phyloP scores from a whole-genome alignment of 164 flowering plant species.

The Magnolia kwangsiensis region DNA sequence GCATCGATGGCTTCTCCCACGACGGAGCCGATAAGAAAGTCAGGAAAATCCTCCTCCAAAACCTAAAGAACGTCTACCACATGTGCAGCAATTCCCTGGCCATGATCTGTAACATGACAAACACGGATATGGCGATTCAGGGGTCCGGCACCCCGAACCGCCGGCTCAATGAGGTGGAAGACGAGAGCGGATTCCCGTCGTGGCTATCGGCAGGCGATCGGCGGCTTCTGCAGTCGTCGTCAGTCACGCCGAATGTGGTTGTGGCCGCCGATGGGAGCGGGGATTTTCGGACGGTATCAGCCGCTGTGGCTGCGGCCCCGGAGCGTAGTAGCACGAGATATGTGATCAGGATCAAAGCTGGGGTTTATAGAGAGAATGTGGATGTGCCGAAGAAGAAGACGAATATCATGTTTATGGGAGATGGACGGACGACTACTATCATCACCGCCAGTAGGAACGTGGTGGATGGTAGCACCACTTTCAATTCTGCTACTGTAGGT shows the following conservation, averaged over 20 bases:
- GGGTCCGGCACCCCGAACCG: conserved; percentile 3
- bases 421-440: conserved; percentile 69
- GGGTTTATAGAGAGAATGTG: conserved; percentile 83
- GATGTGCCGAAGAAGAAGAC: conserved; percentile 72
- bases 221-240: conserved; percentile 48
- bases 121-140: conserved; percentile 42
- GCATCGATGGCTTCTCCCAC: conserved; percentile 79
- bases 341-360: conserved; percentile 72
- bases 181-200: conserved; percentile 42
- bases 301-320: conserved; percentile 83
- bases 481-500: conserved; percentile 95
- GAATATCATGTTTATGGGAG: conserved; percentile 81
- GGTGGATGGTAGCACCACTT: conserved; percentile 84
- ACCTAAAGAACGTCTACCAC: conserved; percentile 37
- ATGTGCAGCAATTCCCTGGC: conserved; percentile 82
- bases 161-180: conserved; percentile 21
- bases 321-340: conserved; percentile 55
- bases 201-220: conserved; percentile 81
- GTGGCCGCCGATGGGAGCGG: conserved; percentile 97
- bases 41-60: conserved; percentile 28
- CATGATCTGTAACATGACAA: conserved; percentile 80
- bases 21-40: conserved; percentile 48
- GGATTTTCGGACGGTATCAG: conserved; percentile 56
- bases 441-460: conserved; percentile 78
- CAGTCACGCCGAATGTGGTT: conserved; percentile 53